These are phyloP conservation scores for Boletus calvinii DNA, from an alignment of 1,284 basidiomycete species.

Conservation along the genomic window DNA sequence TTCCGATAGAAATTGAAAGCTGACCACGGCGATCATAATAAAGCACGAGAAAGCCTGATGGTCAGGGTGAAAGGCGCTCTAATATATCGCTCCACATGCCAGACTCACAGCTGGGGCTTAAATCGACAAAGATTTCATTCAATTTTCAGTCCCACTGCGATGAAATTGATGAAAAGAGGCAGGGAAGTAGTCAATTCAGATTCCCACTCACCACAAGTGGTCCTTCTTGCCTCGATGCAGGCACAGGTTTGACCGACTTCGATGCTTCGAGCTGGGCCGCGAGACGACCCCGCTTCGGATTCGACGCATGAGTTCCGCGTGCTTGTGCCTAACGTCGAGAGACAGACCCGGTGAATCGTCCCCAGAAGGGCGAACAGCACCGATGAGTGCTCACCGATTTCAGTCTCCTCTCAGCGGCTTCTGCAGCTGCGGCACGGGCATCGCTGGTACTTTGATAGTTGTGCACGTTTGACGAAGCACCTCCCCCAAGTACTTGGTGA, in stretches of 20 bases:
- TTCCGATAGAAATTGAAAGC: conserved; percentile 35
- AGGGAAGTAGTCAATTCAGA: conserved; percentile 19
- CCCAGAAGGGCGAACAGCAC: conserved; percentile 12
- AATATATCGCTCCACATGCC: conserved; percentile 22
- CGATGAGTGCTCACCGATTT: conserved; percentile 50
- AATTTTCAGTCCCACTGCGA: conserved; percentile 33
- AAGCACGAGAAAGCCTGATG: conserved; percentile 38
- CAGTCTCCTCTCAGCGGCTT: conserved; percentile 66
- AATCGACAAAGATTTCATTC: conserved; percentile 25
- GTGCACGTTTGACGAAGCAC: conserved; percentile 27
- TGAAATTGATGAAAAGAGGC: conserved; percentile 29
- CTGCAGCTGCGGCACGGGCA: conserved; percentile 62
- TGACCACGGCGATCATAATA: conserved; percentile 34
- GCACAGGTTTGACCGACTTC: conserved; percentile 46
- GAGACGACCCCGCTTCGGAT: conserved; percentile 65
- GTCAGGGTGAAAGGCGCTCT: conserved; percentile 24
- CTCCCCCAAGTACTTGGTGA: conserved; percentile 50
- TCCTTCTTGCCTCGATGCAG: conserved; percentile 53
- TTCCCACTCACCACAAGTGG: conserved; percentile 57
- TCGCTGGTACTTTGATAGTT: conserved; percentile 37
- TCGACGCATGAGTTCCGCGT: conserved; percentile 57
- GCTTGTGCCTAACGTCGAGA: conserved; percentile 45
- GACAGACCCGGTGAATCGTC: conserved; percentile 20
- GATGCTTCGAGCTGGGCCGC: conserved; percentile 53
- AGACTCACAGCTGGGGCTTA: conserved; percentile 23